Conservation (phyloP, 768 basidiomycete species). For the Kondoa malvinella region DNA sequence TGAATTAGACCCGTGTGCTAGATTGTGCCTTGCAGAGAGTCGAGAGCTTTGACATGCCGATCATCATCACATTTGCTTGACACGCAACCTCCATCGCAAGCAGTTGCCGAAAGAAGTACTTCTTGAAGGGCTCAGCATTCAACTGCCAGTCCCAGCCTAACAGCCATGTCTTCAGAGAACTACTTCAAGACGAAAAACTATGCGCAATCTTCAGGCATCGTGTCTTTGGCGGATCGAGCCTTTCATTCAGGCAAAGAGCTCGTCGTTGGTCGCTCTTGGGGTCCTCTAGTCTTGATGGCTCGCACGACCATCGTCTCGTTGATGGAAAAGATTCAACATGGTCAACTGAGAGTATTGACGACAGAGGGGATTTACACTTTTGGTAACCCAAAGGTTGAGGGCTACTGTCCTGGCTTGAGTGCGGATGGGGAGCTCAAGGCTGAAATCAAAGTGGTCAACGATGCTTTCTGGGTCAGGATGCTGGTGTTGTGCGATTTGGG, state of each 20-base stretch:
- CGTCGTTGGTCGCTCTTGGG: constrained; percentile 2
- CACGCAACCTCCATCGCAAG: too few relatives aligned
- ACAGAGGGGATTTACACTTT: constrained; percentile 7
- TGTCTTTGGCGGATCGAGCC: background rate
- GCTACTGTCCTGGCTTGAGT: background rate
- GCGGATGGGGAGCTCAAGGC: constrained; percentile 3
- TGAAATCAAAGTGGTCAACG: constrained; percentile 42
- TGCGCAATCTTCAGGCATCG: background rate
- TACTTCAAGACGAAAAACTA: constrained; percentile 16
- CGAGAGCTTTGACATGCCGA: too few relatives aligned
- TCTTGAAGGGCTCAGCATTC: too few relatives aligned
- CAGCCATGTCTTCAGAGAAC: too few relatives aligned
- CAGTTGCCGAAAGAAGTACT: too few relatives aligned
- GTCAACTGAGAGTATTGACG: constrained; percentile 12
- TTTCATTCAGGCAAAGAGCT: constrained; percentile 6
- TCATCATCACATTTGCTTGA: too few relatives aligned
- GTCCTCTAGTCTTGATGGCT: constrained; percentile 11
- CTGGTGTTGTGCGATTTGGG: constrained; percentile 53
- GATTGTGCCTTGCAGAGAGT: too few relatives aligned
- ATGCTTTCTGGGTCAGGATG: constrained; percentile 53
- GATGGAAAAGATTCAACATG: constrained; percentile 9
- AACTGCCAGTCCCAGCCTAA: too few relatives aligned
- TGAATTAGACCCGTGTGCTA: too few relatives aligned
- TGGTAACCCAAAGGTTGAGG: constrained; percentile 9
- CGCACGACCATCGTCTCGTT: constrained; percentile 10